Base-by-base conservation (phyloP, 768 basidiomycete species). In the Favolaschia claudopus region DNA sequence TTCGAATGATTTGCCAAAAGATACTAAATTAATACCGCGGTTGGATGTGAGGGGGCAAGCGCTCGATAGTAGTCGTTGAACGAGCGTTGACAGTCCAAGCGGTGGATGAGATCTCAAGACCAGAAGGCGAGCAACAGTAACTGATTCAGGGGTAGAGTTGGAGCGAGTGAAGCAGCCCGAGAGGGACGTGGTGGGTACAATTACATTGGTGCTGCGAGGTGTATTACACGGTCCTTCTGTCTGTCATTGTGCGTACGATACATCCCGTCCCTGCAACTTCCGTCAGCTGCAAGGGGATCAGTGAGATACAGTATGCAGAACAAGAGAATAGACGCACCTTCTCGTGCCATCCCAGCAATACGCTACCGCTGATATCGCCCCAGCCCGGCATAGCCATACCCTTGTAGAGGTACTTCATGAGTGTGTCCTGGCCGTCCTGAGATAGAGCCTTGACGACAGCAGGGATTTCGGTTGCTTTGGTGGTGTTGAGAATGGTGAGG, bases 371-470 rank as follows among this genome's bases (percentile, higher is more conserved):
- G 64, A 84, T 79, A 67, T 85, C 84, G n/a, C 81, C 83, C 80
- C 81, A 83, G 17, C 82, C 83, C 22, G 83, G 82, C 79, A 84
- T 80, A 3, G 77, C 82, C 96, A 97, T 98, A 15, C 93, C 96
- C 78, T 99, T 99, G 85, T 98, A 99, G 15, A 99, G 79, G 70
- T 96, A 99, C 72, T 96, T 96, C 96, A 97, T 99, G 51, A 98
- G 82, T 29, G 89, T 92, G 69, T 97, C 96, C 69, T 95, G 93
- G 39, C 83, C 77, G 47, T 92, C 89, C 65, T 83, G 83, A 3
- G 88, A 83, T 28, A 98, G 82, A 0, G 81, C 72, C 68, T 88
- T 91, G 72, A 97, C 82, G 46, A 91, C 86, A 24, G 77, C 76
- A 3, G 89, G 81, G 62, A 98, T 93, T 62, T 98, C 96, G 2